A percentile compares a stretch with the other conserved stretches of the same genome.
Evolutionary conservation across 2,329 filamentous ascomycete species (phyloP).

Genomic region (Aspergillus quadricinctus): DNA sequence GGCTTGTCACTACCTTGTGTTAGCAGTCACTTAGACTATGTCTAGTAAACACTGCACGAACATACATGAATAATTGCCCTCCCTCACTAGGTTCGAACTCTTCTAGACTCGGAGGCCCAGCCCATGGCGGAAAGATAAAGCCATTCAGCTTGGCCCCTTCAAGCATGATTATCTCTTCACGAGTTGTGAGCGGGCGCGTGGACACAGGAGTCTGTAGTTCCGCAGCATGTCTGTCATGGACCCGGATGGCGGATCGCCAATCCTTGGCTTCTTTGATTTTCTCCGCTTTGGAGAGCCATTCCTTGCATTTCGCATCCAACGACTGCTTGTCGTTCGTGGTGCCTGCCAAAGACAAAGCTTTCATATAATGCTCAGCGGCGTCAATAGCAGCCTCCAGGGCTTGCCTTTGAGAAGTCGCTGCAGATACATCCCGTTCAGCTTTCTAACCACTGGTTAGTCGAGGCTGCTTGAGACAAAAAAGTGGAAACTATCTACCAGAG

Average conservation of each 20-base stretch:
- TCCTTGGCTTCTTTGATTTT: conserved; percentile 57
- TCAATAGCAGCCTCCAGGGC: conserved; percentile 72
- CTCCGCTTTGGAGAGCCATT: conserved; percentile 69
- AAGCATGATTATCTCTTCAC: conserved; percentile 72
- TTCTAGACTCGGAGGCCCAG: conserved; percentile 52
- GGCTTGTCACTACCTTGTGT: conserved; percentile 57
- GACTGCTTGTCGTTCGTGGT: conserved; percentile 59
- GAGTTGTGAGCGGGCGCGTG: conserved; percentile 59
- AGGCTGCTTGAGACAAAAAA: background rate
- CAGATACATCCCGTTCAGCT: conserved; percentile 50
- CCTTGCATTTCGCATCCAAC: conserved; percentile 65
- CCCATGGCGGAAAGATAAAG: conserved; percentile 82
- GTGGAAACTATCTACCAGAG: conserved; percentile 24
- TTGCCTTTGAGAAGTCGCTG: conserved; percentile 52
- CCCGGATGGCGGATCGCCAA: conserved; percentile 24
- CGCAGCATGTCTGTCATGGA: conserved; percentile 22
- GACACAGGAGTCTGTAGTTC: conserved; percentile 47
- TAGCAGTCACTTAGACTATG: conserved; percentile 14
- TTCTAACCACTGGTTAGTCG: conserved; percentile 41
- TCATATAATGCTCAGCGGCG: conserved; percentile 78
- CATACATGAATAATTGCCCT: conserved; percentile 61
- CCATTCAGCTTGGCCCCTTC: conserved; percentile 77
- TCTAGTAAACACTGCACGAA: conserved; percentile 2
- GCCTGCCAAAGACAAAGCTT: conserved; percentile 61
- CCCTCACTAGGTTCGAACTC: conserved; percentile 57